phyloP scores from a whole-genome alignment of 345 rosid genomes.

The Nasturtium officinale region DNA sequence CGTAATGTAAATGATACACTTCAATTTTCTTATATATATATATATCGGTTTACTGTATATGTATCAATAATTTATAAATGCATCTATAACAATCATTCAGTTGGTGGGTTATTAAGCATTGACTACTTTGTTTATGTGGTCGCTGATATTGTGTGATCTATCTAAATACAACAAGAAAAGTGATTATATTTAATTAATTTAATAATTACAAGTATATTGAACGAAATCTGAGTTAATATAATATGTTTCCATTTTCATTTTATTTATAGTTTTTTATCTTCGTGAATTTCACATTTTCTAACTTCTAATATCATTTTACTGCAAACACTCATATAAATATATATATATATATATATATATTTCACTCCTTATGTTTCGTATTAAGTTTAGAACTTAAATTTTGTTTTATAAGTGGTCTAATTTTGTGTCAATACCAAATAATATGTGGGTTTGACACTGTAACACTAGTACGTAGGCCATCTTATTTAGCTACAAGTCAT shows the following conservation, averaged over 20 bases:
- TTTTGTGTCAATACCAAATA: background rate
- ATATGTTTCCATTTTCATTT: background rate
- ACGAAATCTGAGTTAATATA: background rate
- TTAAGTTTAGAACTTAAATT: too few species aligned
- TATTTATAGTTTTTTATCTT: background rate
- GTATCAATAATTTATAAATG: background rate
- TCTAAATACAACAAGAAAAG: constrained; percentile 11
- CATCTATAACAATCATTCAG: constrained; percentile 14
- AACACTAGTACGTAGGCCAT: background rate
- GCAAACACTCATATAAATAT: background rate
- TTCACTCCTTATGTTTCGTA: background rate
- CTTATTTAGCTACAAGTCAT: background rate
- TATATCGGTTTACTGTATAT: background rate
- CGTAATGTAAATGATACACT: background rate
- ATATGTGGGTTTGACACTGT: background rate
- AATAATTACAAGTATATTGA: background rate
- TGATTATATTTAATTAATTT: background rate
- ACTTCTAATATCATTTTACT: background rate
- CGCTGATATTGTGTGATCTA: constrained; percentile 29
- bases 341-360: background rate
- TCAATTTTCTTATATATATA: background rate
- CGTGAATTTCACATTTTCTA: background rate
- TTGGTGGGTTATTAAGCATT: constrained; percentile 25
- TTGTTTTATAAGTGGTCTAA: too few species aligned
- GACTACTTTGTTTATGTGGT: constrained; percentile 7